Conservation (phyloP, 768 basidiomycete species). For the Ephemerocybe angulata region DNA sequence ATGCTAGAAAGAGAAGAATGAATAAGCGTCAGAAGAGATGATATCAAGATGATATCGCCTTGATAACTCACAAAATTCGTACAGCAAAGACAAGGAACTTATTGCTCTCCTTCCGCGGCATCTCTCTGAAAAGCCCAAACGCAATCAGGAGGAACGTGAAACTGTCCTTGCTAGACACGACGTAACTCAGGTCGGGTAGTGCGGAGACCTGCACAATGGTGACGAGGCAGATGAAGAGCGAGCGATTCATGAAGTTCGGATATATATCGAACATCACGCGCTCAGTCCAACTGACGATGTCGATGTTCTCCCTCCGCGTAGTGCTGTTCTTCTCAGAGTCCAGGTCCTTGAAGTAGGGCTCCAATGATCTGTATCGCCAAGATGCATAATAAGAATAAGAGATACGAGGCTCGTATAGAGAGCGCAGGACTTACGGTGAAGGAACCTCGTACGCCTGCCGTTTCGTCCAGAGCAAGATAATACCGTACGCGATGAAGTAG, state of each 20-base stretch:
- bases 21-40: not conserved
- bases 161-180: not conserved
- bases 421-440: not conserved
- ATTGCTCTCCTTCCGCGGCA: not conserved
- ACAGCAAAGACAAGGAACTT: not conserved
- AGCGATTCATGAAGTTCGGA: slow-evolving; percentile 3
- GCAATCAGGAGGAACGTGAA: not conserved
- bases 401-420: not conserved
- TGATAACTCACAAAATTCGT: not conserved
- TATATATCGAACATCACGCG: not conserved
- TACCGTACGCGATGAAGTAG: not conserved
- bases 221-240: not conserved
- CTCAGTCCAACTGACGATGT: slow-evolving; percentile 6
- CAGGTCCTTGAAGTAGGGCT: not conserved
- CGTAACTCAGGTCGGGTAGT: not conserved
- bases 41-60: not conserved
- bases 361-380: not conserved
- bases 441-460: not conserved
- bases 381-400: not conserved
- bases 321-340: not conserved
- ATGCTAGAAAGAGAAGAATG: not conserved
- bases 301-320: not conserved
- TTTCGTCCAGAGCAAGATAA: not conserved
- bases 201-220: not conserved
- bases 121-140: slow-evolving; percentile 1